Percentiles rank a stretch among this genome's conserved stretches.
Evolutionary conservation across 768 basidiomycete species (phyloP).

Genomic region (Galerina marginata): DNA sequence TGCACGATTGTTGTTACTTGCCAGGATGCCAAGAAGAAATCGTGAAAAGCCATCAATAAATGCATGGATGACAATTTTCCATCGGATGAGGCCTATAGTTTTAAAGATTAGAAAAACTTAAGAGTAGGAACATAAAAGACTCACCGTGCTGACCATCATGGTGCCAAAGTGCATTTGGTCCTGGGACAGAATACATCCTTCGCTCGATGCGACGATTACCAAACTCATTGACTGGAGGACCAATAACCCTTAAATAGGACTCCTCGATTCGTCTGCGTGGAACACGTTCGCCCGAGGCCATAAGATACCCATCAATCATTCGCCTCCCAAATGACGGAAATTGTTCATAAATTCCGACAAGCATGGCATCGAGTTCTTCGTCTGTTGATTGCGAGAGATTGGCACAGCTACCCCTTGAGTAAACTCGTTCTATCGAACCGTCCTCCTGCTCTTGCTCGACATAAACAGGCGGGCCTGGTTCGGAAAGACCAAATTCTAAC

Average conservation of each 20-base stretch:
- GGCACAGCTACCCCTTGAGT: slow-evolving; percentile 11
- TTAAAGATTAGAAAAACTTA: neutral
- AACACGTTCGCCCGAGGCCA: slow-evolving; percentile 23
- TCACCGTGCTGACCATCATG: slow-evolving; percentile 38
- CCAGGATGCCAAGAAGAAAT: slow-evolving; percentile 17
- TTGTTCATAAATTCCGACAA: slow-evolving; percentile 22
- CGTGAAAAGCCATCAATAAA: slow-evolving; percentile 35
- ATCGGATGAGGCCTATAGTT: slow-evolving; percentile 34
- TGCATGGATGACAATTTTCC: slow-evolving; percentile 36
- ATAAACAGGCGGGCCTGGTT: slow-evolving; percentile 24
- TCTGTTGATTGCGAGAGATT: slow-evolving; percentile 22
- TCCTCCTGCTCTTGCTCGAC: slow-evolving; percentile 10
- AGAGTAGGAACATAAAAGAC: neutral
- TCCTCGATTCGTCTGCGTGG: slow-evolving; percentile 22
- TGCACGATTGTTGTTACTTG: slow-evolving; percentile 21
- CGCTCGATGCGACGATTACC: slow-evolving; percentile 22
- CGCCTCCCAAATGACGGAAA: slow-evolving; percentile 31
- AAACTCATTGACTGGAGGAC: slow-evolving; percentile 21
- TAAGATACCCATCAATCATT: slow-evolving; percentile 33
- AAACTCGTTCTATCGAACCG: slow-evolving; percentile 8
- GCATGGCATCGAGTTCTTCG: slow-evolving; percentile 26
- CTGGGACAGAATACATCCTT: slow-evolving; percentile 27
- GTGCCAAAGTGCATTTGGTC: slow-evolving; percentile 37
- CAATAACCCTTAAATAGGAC: slow-evolving; percentile 27
- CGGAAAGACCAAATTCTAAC: slow-evolving; percentile 20